Conservation (phyloP, 352 stramenopile genomes). For the Globisporangium acanthophoron region DNA sequence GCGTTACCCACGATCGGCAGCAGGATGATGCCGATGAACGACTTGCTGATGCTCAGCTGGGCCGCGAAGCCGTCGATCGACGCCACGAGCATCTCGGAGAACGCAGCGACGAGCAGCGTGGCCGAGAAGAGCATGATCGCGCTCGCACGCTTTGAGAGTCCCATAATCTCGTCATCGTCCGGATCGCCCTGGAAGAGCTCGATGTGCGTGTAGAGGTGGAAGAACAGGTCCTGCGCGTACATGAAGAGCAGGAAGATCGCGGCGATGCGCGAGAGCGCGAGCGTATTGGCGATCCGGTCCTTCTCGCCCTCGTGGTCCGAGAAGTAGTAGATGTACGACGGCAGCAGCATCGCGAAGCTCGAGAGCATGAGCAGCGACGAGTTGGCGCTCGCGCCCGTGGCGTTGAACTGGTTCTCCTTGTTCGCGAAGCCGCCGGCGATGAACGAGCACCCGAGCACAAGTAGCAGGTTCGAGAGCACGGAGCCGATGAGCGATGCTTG, state of each 20-base stretch:
- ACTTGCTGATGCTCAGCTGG: constrained; percentile 71
- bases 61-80: constrained; percentile 78
- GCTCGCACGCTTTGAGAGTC: constrained; percentile 76
- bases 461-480: constrained; percentile 97
- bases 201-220: constrained; percentile 94
- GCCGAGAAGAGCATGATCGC: constrained; percentile 74
- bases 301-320: constrained; percentile 74
- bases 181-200: constrained; percentile 85
- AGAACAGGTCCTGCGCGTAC: constrained; percentile 94
- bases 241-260: constrained; percentile 85
- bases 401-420: constrained; percentile 92
- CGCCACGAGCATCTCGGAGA: constrained; percentile 91
- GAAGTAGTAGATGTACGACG: constrained; percentile 90
- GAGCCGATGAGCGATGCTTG: constrained; percentile 96
- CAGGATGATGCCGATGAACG: constrained; percentile 93
- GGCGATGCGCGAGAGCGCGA: constrained; percentile 73
- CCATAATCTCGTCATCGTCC: constrained; percentile 68
- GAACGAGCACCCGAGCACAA: constrained; percentile 96
- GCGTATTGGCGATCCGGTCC: constrained; percentile 53
- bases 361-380: constrained; percentile 93
- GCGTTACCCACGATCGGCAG: constrained; percentile 97
- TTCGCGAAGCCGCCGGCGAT: constrained; percentile 80
- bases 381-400: constrained; percentile 89
- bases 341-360: constrained; percentile 92
- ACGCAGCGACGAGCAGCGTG: constrained; percentile 89